Conservation (phyloP, 2,329 filamentous ascomycete species). For the Esteya vermicola region DNA sequence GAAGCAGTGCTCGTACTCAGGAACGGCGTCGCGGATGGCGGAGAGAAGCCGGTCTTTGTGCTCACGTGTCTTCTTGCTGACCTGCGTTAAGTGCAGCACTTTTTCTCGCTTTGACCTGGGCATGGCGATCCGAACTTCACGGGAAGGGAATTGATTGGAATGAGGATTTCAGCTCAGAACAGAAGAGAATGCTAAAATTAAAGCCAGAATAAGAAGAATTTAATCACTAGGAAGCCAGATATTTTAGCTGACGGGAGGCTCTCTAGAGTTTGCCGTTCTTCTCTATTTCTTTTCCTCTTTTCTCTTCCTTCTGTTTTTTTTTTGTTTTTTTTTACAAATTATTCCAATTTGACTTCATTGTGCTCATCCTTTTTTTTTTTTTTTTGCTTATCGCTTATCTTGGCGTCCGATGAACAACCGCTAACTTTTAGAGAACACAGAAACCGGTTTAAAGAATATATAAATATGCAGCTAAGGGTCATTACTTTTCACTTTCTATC, state of each 20-base stretch:
- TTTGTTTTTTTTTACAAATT: too few relatives aligned
- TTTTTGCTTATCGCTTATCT: conserved; percentile 10
- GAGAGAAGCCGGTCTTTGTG: conserved; percentile 80
- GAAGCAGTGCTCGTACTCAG: conserved; percentile 80
- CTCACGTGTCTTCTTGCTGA: conserved; percentile 84
- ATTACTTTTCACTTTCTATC: background rate
- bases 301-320: too few relatives aligned
- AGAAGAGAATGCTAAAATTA: too few relatives aligned
- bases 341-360: too few relatives aligned
- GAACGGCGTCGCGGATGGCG: conserved; percentile 73
- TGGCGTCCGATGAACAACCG: conserved; percentile 9
- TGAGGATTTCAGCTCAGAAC: background rate
- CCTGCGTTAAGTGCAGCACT: conserved; percentile 80
- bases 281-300: too few relatives aligned
- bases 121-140: conserved; percentile 55
- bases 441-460: background rate
- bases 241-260: too few relatives aligned
- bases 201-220: too few relatives aligned
- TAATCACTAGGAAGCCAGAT: too few relatives aligned
- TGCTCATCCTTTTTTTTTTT: conserved; percentile 5
- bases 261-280: too few relatives aligned
- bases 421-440: background rate
- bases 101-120: conserved; percentile 91
- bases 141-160: background rate
- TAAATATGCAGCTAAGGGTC: background rate